These are phyloP conservation scores for Simplicillium sp. DNA, from an alignment of 2,329 filamentous ascomycete genomes.

Conservation along the genomic window DNA sequence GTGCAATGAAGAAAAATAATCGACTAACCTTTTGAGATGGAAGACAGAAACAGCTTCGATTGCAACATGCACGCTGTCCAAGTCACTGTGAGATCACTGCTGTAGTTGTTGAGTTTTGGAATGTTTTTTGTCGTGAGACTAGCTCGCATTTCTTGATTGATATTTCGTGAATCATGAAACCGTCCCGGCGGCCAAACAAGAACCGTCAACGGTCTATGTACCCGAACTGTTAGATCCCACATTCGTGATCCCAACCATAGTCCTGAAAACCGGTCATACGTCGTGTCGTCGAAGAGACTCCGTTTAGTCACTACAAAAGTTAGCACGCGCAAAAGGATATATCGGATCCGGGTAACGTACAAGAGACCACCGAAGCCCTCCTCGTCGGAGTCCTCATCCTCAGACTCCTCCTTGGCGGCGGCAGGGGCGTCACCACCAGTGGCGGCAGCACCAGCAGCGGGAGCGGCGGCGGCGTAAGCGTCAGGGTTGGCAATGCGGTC, in stretches of 20 bases:
- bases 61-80: slow-evolving; percentile 5
- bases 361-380: slow-evolving; percentile 77
- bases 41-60: background rate
- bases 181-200: slow-evolving; percentile 26
- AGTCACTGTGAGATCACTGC: background rate
- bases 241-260: slow-evolving; percentile 35
- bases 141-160: slow-evolving; percentile 14
- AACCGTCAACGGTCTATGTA: slow-evolving; percentile 40
- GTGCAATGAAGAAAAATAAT: slow-evolving; percentile 7
- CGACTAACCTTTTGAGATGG: slow-evolving; percentile 34
- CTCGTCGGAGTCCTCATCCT: slow-evolving; percentile 58
- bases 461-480: slow-evolving; percentile 78
- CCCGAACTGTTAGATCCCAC: slow-evolving; percentile 26
- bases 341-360: slow-evolving; percentile 25
- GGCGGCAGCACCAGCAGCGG: slow-evolving; percentile 50
- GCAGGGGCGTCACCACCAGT: slow-evolving; percentile 40
- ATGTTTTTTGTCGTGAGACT: background rate
- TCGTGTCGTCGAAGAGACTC: slow-evolving; percentile 22
- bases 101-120: background rate
- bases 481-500: slow-evolving; percentile 99
- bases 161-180: slow-evolving; percentile 19
- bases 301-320: slow-evolving; percentile 44
- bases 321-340: slow-evolving; percentile 18
- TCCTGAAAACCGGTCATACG: slow-evolving; percentile 29
- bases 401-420: slow-evolving; percentile 55